Conservation (phyloP, 1,284 basidiomycete genomes). For the Sporisorium iseilematis-ciliati region DNA sequence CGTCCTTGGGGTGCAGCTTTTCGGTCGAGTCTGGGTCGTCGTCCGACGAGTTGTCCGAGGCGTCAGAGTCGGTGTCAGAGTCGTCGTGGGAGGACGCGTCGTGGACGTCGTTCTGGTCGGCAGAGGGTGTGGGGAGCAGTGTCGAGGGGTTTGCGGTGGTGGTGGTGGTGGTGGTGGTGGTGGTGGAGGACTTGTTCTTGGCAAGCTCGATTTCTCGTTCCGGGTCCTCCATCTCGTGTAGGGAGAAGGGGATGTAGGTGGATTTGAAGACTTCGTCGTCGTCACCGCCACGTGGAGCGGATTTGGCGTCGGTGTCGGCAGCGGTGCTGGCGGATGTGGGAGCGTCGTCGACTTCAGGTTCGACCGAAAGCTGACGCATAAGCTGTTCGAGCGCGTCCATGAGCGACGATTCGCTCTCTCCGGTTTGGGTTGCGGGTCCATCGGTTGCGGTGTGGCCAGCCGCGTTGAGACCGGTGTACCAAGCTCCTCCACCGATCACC, state of each 20-base stretch:
- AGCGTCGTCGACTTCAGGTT: conserved; percentile 7
- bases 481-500: conserved; percentile 39
- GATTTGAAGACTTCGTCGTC: conserved; percentile 65
- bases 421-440: conserved; percentile 4
- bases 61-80: conserved; percentile 18
- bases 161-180: too few species aligned
- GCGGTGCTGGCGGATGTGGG: neutral
- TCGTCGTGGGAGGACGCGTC: conserved; percentile 9
- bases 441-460: neutral
- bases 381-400: conserved; percentile 47
- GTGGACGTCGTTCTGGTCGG: neutral
- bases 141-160: neutral
- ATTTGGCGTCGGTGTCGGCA: neutral
- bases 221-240: conserved; percentile 66
- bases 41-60: too few species aligned
- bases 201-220: conserved; percentile 62
- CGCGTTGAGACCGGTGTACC: conserved; percentile 32
- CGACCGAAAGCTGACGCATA: conserved; percentile 30
- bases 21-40: conserved; percentile 13
- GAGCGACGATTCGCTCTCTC: conserved; percentile 57
- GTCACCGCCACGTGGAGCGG: conserved; percentile 2
- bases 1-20: conserved; percentile 35
- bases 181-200: neutral
- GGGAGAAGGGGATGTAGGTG: conserved; percentile 65
- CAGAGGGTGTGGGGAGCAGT: neutral